Conservation (phyloP, 805 yeast species). For the Ogataea pini region DNA sequence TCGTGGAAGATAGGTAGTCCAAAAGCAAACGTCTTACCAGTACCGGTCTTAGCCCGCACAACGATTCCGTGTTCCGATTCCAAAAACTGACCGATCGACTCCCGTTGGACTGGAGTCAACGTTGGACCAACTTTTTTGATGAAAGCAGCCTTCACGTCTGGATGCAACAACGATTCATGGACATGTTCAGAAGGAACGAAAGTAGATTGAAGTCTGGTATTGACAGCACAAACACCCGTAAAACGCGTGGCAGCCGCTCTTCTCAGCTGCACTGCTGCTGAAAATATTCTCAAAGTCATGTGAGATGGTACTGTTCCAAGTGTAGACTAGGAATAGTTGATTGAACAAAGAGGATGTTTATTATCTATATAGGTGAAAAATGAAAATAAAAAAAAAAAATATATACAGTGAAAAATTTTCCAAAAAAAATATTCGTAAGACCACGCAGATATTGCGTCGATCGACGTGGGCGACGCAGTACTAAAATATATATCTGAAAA, state of each 20-base stretch:
- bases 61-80: constrained; percentile 63
- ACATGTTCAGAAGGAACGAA: constrained; percentile 22
- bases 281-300: not conserved
- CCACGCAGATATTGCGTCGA: not conserved
- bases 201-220: constrained; percentile 9
- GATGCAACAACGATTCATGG: constrained; percentile 30
- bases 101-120: constrained; percentile 70
- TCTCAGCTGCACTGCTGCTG: constrained; percentile 1
- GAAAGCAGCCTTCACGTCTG: constrained; percentile 31
- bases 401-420: constrained; percentile 14
- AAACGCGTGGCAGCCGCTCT: not conserved
- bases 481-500: not conserved
- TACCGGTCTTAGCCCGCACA: constrained; percentile 91
- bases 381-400: not conserved
- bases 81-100: constrained; percentile 57
- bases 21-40: constrained; percentile 92
- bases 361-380: not conserved
- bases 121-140: constrained; percentile 43
- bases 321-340: no score
- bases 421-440: not conserved
- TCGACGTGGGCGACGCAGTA: not conserved
- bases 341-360: no score
- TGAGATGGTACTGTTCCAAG: no score
- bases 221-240: not conserved
- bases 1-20: constrained; percentile 76